Percentiles rank a stretch among this genome's conserved stretches.
Evolutionary conservation across 2,329 filamentous ascomycete genomes (phyloP).

Genomic region (Scopulariopsis brevicaulis): DNA sequence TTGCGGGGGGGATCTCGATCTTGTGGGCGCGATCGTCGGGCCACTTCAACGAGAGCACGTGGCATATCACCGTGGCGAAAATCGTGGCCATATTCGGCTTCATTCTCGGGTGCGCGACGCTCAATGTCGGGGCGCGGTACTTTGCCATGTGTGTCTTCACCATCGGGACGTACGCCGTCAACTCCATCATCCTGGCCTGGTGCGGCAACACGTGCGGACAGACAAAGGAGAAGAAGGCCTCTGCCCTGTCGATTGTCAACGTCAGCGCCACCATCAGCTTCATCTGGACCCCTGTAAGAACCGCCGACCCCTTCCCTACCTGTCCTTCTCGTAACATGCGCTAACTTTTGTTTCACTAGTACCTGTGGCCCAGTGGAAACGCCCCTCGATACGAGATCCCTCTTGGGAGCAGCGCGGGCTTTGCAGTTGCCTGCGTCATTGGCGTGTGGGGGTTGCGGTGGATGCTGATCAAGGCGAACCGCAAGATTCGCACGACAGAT

Average conservation of each 20-base stretch:
- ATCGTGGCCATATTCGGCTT: slow-evolving; percentile 12
- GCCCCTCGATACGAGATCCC: slow-evolving; percentile 28
- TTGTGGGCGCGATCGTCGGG: slow-evolving; percentile 24
- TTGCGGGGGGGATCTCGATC: slow-evolving; percentile 14
- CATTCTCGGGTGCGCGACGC: slow-evolving; percentile 12
- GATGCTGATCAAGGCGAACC: slow-evolving; percentile 14
- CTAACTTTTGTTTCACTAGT: slow-evolving; percentile 9
- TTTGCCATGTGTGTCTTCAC: slow-evolving; percentile 25
- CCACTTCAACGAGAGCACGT: slow-evolving; percentile 22
- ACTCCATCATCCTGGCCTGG: slow-evolving; percentile 31
- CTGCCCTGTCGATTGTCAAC: slow-evolving; percentile 28
- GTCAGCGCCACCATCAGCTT: slow-evolving; percentile 29
- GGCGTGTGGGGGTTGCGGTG: slow-evolving; percentile 13
- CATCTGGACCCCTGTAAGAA: slow-evolving; percentile 26
- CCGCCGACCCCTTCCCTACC: not conserved
- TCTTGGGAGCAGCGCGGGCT: slow-evolving; percentile 18
- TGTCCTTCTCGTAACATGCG: not conserved
- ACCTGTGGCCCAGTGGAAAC: slow-evolving; percentile 26
- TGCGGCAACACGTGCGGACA: slow-evolving; percentile 26
- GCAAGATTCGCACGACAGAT: slow-evolving; percentile 11
- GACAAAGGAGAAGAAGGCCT: slow-evolving; percentile 30
- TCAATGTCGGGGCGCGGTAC: slow-evolving; percentile 11
- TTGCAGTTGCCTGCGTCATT: slow-evolving; percentile 14
- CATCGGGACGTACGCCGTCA: slow-evolving; percentile 24
- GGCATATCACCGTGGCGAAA: slow-evolving; percentile 18